Percentiles rank a stretch among this genome's conserved stretches.
Evolutionary conservation across 1,284 basidiomycete genomes (phyloP).

Genomic region (Veloporphyrellus conicus): DNA sequence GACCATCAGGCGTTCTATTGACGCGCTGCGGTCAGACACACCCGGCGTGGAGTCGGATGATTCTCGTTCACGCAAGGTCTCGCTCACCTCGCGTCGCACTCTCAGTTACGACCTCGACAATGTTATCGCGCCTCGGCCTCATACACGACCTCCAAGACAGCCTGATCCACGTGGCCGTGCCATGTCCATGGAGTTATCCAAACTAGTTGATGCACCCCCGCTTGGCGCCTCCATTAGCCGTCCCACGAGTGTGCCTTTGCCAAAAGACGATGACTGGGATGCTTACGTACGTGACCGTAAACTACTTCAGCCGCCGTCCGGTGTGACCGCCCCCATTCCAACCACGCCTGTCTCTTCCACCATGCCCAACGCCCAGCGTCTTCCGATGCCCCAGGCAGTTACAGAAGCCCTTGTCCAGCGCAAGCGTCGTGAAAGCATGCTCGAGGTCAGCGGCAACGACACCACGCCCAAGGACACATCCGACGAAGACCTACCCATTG

Average conservation of each 20-base stretch:
- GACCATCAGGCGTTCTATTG: constrained; percentile 72
- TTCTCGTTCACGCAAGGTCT: constrained; percentile 58
- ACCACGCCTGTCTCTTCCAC: constrained; percentile 48
- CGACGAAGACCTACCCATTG: constrained; percentile 54
- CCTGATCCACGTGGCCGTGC: constrained; percentile 61
- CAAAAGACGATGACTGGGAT: constrained; percentile 68
- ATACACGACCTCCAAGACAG: constrained; percentile 62
- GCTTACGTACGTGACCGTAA: constrained; percentile 74
- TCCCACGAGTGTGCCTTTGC: constrained; percentile 65
- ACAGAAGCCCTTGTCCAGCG: constrained; percentile 66
- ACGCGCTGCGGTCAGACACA: constrained; percentile 63
- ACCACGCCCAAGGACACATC: constrained; percentile 33
- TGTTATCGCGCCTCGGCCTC: constrained; percentile 46
- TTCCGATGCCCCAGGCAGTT: constrained; percentile 64
- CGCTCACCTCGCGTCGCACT: constrained; percentile 60
- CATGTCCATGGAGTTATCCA: constrained; percentile 63
- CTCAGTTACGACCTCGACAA: constrained; percentile 59
- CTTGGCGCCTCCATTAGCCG: constrained; percentile 55
- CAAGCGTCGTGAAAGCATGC: constrained; percentile 59
- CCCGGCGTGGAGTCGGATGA: constrained; percentile 53
- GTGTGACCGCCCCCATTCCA: constrained; percentile 66
- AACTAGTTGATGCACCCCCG: constrained; percentile 41
- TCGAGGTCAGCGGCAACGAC: constrained; percentile 39
- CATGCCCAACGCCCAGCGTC: constrained; percentile 36
- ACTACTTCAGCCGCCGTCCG: constrained; percentile 75